Evolutionary conservation across 1,139 yeast genomes (phyloP).

Genomic region (Blastobotrys capitulatus): DNA sequence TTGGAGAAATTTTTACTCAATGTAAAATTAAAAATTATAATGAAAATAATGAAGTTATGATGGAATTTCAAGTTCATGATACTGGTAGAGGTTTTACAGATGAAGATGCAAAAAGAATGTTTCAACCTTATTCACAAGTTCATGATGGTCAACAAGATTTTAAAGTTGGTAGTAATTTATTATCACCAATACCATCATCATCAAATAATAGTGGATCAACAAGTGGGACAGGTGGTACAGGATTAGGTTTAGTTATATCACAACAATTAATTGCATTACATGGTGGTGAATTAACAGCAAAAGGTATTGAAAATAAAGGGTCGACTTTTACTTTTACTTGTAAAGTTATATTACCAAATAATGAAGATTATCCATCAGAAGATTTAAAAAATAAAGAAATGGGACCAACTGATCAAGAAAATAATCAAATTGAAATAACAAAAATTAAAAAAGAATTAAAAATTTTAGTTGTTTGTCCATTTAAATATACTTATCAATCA

Average conservation of each 20-base stretch:
- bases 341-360: conserved; percentile 28
- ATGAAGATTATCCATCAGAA: conserved; percentile 24
- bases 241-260: conserved; percentile 80
- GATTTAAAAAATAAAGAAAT: conserved; percentile 20
- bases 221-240: conserved; percentile 52
- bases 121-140: conserved; percentile 92
- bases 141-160: conserved; percentile 40
- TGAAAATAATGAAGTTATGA: conserved; percentile 35
- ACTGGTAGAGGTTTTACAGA: conserved; percentile 86
- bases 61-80: conserved; percentile 71
- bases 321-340: conserved; percentile 52
- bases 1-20: conserved; percentile 52
- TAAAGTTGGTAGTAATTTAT: conserved; percentile 3
- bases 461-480: conserved; percentile 31
- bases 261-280: conserved; percentile 78
- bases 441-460: conserved; percentile 16
- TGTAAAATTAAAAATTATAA: conserved; percentile 23
- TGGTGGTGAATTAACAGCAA: conserved; percentile 71
- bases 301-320: conserved; percentile 71
- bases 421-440: conserved; percentile 3
- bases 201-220: conserved; percentile 11
- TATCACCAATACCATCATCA: conserved; percentile 1
- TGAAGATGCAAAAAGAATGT: conserved; percentile 52
- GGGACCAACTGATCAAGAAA: conserved; percentile 11
- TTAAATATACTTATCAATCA: conserved; percentile 27